Evolutionary conservation across 1,139 yeast genomes (phyloP), one percentile per base, ranked within the genome.

Genomic region (Taphrina sp.): DNA sequence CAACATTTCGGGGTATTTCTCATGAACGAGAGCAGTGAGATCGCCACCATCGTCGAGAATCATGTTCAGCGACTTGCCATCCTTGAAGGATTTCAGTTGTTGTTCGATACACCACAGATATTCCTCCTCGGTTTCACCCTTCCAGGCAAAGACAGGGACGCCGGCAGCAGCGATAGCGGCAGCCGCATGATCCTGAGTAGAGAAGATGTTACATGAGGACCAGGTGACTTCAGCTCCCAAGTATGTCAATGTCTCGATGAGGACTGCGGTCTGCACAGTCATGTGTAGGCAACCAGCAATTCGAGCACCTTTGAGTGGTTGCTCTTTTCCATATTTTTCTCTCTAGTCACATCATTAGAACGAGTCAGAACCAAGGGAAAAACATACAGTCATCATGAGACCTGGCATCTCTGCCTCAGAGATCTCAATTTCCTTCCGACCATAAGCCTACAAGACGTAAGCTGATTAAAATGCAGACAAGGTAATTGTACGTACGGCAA

Each of bases 81-180:
- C 96, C 81, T 92, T 92, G 94, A 92, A 92, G 62, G 98, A 89
- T 72, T 86, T 89, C 75, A 92, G 84, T 81, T 94, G 98, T 79
- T 92, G 98, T 80, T 94, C 97, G 70, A 92, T 89, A 82, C 99
- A 92, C 99, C 99, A 92, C 70, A 83, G 74, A 83, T 92, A 92
- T 79, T 92, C 99, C 79, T 92, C 98, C 76, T 92, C 99, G 74
- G 98, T 88, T 82, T 92, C 98, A 73, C 99, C 98, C 82, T 92
- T 92, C 98, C 98, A 94, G 70, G 99, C 99, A 68, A 89, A 94
- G 65, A 94, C 99, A 72, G 99, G 98, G 61, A 92, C 95, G 78
- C 98, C 99, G 67, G 96, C 76, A 67, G 98, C 98, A 68, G 99
- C 99, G 75, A 94, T 92, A 69, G 98, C 98, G 70, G 99, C 97